These are phyloP conservation scores for Monosporascus sp. DNA, from an alignment of 2,329 filamentous ascomycete genomes.

Conservation along the genomic window DNA sequence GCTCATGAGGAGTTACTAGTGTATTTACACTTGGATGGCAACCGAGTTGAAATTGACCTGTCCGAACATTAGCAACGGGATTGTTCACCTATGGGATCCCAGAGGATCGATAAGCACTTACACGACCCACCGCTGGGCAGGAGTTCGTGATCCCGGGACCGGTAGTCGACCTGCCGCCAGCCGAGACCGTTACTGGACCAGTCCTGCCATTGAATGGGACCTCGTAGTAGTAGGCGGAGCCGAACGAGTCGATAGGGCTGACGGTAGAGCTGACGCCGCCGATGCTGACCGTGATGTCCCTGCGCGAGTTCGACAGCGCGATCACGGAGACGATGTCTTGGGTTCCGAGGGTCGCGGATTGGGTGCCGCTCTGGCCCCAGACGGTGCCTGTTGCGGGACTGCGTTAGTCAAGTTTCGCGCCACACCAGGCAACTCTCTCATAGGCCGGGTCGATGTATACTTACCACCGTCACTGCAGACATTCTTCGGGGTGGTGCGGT, in stretches of 20 bases:
- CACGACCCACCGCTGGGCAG: conserved; percentile 24
- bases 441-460: conserved; percentile 4
- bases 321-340: conserved; percentile 42
- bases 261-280: conserved; percentile 29
- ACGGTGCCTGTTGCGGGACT: conserved; percentile 22
- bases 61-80: neutral
- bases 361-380: conserved; percentile 32
- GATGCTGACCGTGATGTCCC: conserved; percentile 32
- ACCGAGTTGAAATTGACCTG: conserved; percentile 32
- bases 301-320: conserved; percentile 26
- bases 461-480: conserved; percentile 33
- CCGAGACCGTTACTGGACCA: conserved; percentile 33
- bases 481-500: conserved; percentile 20
- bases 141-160: conserved; percentile 32
- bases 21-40: conserved; percentile 25
- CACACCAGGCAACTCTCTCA: no score
- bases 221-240: conserved; percentile 31
- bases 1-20: neutral
- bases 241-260: conserved; percentile 21
- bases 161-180: conserved; percentile 31
- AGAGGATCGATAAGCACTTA: conserved; percentile 10
- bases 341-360: conserved; percentile 30
- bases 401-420: neutral
- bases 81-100: neutral
- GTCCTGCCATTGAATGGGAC: conserved; percentile 31